Evolutionary conservation across 1,284 basidiomycete species (phyloP).

Genomic region (Schizophyllum amplum): DNA sequence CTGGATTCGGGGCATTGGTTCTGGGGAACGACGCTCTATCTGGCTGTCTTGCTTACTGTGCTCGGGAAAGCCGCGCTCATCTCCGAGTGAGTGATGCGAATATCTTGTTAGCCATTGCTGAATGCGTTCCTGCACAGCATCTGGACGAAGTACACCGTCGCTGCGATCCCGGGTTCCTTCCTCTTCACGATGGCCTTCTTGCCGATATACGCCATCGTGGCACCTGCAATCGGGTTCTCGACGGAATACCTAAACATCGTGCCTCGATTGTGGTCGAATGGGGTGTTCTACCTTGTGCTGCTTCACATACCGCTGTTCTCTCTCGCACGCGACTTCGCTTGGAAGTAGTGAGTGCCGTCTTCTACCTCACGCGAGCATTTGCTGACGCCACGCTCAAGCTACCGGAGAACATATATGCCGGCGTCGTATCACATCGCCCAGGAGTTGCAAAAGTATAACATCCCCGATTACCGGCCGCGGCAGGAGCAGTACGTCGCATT

Average conservation of each 20-base stretch:
- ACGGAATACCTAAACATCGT: constrained; percentile 87
- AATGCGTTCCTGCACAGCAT: constrained; percentile 42
- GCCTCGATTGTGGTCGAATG: constrained; percentile 79
- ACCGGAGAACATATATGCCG: constrained; percentile 85
- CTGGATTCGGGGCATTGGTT: constrained; percentile 92
- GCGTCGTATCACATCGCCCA: constrained; percentile 95
- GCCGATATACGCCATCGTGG: constrained; percentile 84
- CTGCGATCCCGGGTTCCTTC: constrained; percentile 95
- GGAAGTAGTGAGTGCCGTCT: constrained; percentile 77
- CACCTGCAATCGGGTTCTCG: constrained; percentile 85
- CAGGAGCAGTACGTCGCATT: constrained; percentile 80
- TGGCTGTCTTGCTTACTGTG: constrained; percentile 89
- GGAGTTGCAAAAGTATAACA: constrained; percentile 95
- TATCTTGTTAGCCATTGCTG: no score
- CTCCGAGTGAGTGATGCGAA: constrained; percentile 94
- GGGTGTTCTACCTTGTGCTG: constrained; percentile 86
- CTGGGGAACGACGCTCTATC: constrained; percentile 95
- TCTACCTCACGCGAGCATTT: constrained; percentile 3
- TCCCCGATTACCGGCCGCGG: constrained; percentile 93
- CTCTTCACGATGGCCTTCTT: constrained; percentile 91
- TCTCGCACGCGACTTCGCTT: constrained; percentile 84
- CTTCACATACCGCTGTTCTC: constrained; percentile 86
- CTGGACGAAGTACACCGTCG: constrained; percentile 99
- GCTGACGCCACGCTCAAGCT: constrained; percentile 39
- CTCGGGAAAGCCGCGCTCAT: constrained; percentile 96